Evolutionary conservation across 441 rosid genomes (phyloP), one percentile per base, ranked within the genome.

Genomic region (Jatropha podagrica): DNA sequence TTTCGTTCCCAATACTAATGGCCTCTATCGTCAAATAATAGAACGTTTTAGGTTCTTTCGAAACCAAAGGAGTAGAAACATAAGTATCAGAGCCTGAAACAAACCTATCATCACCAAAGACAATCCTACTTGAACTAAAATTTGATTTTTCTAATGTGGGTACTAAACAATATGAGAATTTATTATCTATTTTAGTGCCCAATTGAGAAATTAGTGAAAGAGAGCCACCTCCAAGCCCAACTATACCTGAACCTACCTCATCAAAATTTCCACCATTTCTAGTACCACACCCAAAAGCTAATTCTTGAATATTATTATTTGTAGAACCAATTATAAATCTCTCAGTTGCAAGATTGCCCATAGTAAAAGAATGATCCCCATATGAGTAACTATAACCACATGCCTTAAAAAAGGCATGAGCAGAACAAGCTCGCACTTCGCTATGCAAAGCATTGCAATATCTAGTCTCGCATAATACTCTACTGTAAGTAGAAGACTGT

Each of bases 181-280:
- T 88, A 26, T 85, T 73, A 79, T 80, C 83, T 59, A 89, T 88
- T 65, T 83, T 85, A 49, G 75, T 81, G 42, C 91, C 86, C 20
- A 90, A 72, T 75, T 94, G 98, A 0, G 89, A 54, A 6, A 93
- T 89, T 9, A 94, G 88, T 1, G 97, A 95, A 49, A 92, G 80
- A 18, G 69, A 74, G 5, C 98, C 97, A 12, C 93, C 89, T 65
- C 97, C 94, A 41, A 95, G 92, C 38, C 97, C 97, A 60, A 95
- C 70, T 8, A 92, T 81, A 26, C 97, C 97, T 0, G 93, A 84
- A 7, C 92, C 93, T 0, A 88, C 88, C 59, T 87, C 96, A 9
- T 86, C 87, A 69, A 93, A 93, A 27, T 86, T 76, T 27, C 98
- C 97, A 76, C 90, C 91, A 61, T 91, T 91, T 73, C 84, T 84